Evolutionary conservation across 1,284 basidiomycete genomes (phyloP), one percentile per base, ranked within the genome.

Genomic region (Trametes hirsuta): DNA sequence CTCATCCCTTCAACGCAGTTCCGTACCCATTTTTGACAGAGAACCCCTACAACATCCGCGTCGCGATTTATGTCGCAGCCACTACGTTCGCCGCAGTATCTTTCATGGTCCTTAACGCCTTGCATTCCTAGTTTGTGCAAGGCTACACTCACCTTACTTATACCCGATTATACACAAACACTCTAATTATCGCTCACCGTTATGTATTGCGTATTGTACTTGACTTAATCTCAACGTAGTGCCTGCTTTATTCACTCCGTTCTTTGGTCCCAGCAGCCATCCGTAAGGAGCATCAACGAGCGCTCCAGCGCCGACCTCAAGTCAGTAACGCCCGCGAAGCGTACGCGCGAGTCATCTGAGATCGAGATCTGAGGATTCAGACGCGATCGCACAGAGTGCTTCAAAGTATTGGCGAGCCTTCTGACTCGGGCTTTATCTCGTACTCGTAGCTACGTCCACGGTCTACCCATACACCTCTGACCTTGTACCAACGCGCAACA

Each of bases 1-100:
- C 37, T 47, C 14, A 39, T 37, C 34, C 59, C 39, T 25, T 58
- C 36, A 42, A 34, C 24, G 4, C 61, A 91, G 88, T 93, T 74
- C 90, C 92, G 18, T 94, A 94, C 74, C 92, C 92, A 0, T 94
- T 94, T 77, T 77, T 94, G 59, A 90, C 85, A 0, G 68, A 86
- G 30, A 87, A 81, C 68, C 74, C 82, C 0, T 75, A 85, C 14
- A 67, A 74, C 8, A 73, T 79, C 35, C 82, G 91, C 15, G 62
- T 86, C n/a, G 74, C 69, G 18, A 90, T 93, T 30, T 94, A 94
- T 72, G 66, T 69, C 8, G 79, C 75, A 2, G 80, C 82, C 0
- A 79, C 81, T 0, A 54, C 73, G 0, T 75, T 90, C 36, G 86
- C 88, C 4, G 77, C 85, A 37, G 48, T 78, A 2, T 84, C 84